These are phyloP conservation scores for Exophiala spinifera DNA, from an alignment of 2,329 filamentous ascomycete species.

Conservation along the genomic window DNA sequence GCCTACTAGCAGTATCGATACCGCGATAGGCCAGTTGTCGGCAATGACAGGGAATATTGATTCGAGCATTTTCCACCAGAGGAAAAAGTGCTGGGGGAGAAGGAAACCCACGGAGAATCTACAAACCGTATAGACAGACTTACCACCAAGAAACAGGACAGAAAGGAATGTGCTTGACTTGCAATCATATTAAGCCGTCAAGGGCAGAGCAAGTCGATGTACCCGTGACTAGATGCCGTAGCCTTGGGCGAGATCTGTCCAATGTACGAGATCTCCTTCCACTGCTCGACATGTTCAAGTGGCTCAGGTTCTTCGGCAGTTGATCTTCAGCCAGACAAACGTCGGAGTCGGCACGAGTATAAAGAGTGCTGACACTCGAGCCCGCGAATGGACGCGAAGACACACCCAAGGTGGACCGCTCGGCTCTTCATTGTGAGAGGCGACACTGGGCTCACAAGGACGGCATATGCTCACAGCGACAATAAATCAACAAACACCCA, in stretches of 20 bases:
- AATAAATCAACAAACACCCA: no score
- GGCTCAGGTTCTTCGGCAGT: slow-evolving; percentile 21
- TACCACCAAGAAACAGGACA: neutral
- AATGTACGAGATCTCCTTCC: slow-evolving; percentile 5
- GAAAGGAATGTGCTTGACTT: neutral
- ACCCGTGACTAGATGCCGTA: slow-evolving; percentile 3
- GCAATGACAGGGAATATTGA: slow-evolving; percentile 19
- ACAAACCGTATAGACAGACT: neutral
- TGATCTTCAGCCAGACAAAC: slow-evolving; percentile 7
- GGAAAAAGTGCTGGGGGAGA: neutral
- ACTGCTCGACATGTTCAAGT: slow-evolving; percentile 5
- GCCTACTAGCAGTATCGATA: slow-evolving; percentile 17
- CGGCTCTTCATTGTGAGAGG: neutral
- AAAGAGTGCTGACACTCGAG: neutral
- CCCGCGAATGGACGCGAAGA: slow-evolving; percentile 8
- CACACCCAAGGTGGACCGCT: neutral
- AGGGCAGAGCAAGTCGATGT: neutral
- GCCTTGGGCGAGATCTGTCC: slow-evolving; percentile 12
- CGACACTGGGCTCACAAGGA: neutral
- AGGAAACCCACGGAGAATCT: neutral
- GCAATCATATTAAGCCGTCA: neutral
- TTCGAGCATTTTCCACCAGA: slow-evolving; percentile 21
- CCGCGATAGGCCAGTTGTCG: slow-evolving; percentile 22
- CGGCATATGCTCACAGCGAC: neutral
- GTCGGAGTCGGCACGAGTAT: slow-evolving; percentile 1